Conservation (phyloP, 345 rosid genomes). For the Brassica juncea region DNA sequence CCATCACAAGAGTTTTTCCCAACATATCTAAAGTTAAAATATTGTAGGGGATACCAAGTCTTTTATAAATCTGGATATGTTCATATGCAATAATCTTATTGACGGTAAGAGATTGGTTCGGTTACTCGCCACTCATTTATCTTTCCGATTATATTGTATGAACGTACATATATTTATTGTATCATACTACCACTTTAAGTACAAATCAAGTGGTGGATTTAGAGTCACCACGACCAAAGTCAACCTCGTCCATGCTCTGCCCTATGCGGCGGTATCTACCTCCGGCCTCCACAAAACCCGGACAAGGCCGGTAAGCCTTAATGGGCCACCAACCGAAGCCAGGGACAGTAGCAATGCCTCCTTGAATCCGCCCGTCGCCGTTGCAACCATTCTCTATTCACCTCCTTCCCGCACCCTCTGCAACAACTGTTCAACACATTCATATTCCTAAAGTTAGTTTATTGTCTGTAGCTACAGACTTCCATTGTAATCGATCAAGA, state of each 20-base stretch:
- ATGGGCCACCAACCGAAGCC: slow-evolving; percentile 99
- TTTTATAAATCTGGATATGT: too few relatives aligned
- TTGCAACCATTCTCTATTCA: slow-evolving; percentile 80
- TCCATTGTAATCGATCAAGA: too few relatives aligned
- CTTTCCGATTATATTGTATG: too few relatives aligned
- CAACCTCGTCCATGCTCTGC: slow-evolving; percentile 95
- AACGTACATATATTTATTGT: too few relatives aligned
- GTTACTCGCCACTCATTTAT: too few relatives aligned
- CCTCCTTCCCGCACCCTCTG: slow-evolving; percentile 75
- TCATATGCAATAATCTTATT: too few relatives aligned
- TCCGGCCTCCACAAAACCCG: slow-evolving; percentile 79
- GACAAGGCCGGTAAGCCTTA: slow-evolving; percentile 95
- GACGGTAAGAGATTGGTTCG: too few relatives aligned
- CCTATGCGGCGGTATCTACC: slow-evolving; percentile 76
- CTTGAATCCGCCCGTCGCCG: slow-evolving; percentile 95
- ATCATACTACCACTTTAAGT: too few relatives aligned
- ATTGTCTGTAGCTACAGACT: not conserved
- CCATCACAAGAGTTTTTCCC: too few relatives aligned
- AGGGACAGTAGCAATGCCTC: slow-evolving; percentile 89
- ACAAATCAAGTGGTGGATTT: not conserved
- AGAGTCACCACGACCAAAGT: slow-evolving; percentile 54
- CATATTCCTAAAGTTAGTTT: slow-evolving; percentile 2
- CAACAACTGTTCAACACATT: slow-evolving; percentile 58
- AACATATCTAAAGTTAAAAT: too few relatives aligned
- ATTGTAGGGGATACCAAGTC: too few relatives aligned